A percentile compares a stretch with the other conserved stretches of the same genome.
phyloP scores from a whole-genome alignment of 2,329 filamentous ascomycete species.

The Anthostomella pinea region DNA sequence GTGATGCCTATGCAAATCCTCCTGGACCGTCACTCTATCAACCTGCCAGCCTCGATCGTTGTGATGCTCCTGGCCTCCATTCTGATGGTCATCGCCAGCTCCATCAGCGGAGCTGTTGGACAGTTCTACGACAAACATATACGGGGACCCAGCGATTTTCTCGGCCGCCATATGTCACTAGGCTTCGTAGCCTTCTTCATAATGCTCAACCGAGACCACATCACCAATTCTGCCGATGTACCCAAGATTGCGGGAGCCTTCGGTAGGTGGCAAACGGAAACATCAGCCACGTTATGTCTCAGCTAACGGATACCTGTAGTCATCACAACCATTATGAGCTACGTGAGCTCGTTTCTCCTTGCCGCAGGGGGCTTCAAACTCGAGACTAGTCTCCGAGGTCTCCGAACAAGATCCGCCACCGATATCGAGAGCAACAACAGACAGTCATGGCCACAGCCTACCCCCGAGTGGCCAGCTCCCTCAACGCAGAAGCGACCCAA shows the following conservation, averaged over 20 bases:
- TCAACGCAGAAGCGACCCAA: constrained; percentile 12
- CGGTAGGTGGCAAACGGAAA: constrained; percentile 16
- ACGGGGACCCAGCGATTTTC: constrained; percentile 30
- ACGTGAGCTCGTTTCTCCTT: constrained; percentile 22
- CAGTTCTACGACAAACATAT: constrained; percentile 25
- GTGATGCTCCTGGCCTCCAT: constrained; percentile 26
- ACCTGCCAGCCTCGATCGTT: constrained; percentile 31
- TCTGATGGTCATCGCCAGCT: constrained; percentile 23
- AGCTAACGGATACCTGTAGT: constrained; percentile 17
- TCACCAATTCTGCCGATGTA: constrained; percentile 21
- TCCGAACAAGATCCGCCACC: constrained; percentile 4
- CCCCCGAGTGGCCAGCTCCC: constrained; percentile 22
- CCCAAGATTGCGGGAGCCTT: constrained; percentile 27
- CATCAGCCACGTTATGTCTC: too few species aligned
- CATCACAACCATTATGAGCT: constrained; percentile 26
- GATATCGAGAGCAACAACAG: constrained; percentile 24
- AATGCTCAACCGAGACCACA: constrained; percentile 31
- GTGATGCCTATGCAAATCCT: constrained; percentile 27
- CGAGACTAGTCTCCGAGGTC: constrained; percentile 22
- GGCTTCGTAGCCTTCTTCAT: constrained; percentile 32
- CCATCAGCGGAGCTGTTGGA: constrained; percentile 15
- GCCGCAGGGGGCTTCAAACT: constrained; percentile 21
- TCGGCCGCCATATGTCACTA: constrained; percentile 33
- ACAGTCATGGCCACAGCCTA: constrained; percentile 24
- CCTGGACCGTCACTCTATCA: constrained; percentile 23